Percentiles rank a stretch among this genome's conserved stretches.
These are phyloP conservation scores for Solioccasus polychromus DNA, from an alignment of 768 basidiomycete species.

Conservation along the genomic window DNA sequence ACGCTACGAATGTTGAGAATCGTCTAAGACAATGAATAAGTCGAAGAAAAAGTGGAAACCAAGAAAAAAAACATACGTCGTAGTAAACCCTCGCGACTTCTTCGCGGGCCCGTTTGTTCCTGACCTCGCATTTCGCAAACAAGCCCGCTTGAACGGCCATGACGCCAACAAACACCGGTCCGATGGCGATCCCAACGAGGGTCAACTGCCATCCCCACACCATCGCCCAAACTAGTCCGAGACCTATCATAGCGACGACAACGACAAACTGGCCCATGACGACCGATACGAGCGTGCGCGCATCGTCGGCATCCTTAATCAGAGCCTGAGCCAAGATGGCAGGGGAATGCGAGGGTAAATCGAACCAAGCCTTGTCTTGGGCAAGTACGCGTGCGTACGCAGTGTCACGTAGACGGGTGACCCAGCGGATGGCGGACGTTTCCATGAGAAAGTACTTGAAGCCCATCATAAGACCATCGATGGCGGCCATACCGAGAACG, in stretches of 20 bases:
- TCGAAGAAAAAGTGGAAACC: too few relatives aligned
- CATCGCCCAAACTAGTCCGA: slow-evolving; percentile 90
- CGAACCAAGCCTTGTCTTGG: slow-evolving; percentile 90
- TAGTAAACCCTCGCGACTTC: slow-evolving; percentile 82
- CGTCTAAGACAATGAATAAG: slow-evolving; percentile 42
- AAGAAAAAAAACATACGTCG: slow-evolving; percentile 63
- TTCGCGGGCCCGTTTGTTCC: slow-evolving; percentile 86
- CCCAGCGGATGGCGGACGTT: slow-evolving; percentile 70
- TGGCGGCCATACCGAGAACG: slow-evolving; percentile 67
- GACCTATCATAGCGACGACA: slow-evolving; percentile 73
- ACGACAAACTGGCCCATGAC: slow-evolving; percentile 72
- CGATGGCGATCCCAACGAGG: slow-evolving; percentile 83
- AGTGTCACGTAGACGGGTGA: slow-evolving; percentile 54
- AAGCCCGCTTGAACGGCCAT: slow-evolving; percentile 76
- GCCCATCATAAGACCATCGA: slow-evolving; percentile 74
- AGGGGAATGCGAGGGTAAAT: slow-evolving; percentile 58
- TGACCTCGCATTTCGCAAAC: slow-evolving; percentile 65
- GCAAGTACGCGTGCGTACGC: slow-evolving; percentile 59
- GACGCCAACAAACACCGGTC: slow-evolving; percentile 73
- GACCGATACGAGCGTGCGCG: slow-evolving; percentile 68
- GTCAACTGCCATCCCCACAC: slow-evolving; percentile 89
- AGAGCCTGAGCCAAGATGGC: slow-evolving; percentile 67
- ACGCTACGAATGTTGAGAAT: slow-evolving; percentile 85
- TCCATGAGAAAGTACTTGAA: slow-evolving; percentile 83
- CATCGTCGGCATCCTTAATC: slow-evolving; percentile 90